Base-by-base conservation (phyloP, 495 filamentous ascomycete genomes). In the Aspergillus bridgeri region DNA sequence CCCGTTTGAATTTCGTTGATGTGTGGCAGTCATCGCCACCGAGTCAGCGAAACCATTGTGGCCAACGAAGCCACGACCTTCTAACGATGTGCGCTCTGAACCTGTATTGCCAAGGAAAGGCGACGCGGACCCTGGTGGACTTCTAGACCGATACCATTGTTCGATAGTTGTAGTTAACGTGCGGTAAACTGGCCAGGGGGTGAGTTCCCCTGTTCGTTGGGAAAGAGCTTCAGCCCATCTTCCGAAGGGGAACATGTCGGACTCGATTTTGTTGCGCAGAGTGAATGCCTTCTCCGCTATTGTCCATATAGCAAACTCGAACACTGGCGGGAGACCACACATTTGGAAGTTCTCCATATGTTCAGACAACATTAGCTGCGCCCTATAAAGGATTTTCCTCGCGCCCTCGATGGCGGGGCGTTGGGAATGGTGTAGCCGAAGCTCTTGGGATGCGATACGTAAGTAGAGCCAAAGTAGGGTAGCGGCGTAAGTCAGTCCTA, bases 261-360 rank as follows among this genome's bases (percentile, higher is more conserved):
- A 60, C 33, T 76, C 72, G 20, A 69, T 60, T 8, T 60, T 68
- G n/a, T 70, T 66, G 18, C 68, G 70, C 38, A 76, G 54, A 6
- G 64, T 62, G 17, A 69, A 67, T 3, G 74, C 72, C 27, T 77
- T 69, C 48, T 77, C 70, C 2, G 66, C 58, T 6, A 79, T 75
- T 5, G 74, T 76, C 6, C 70, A 73, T 22, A 79, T 53, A 8
- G 66, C 62, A 18, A 74, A 64, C 53, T 79, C 76, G 21, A 80
- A 80, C 5, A 79, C 62, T 0, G 79, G 79, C 5, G 79, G 78
- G 1, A 81, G 61, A 44, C 75, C 75, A 42, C 78, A 78, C 29
- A 75, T 67, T 9, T 69, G 66, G 56, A 80, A 82, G 25, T 75
- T 78, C 5, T 77, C 71, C 38, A 78, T 62, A 61, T 81, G 77